Percentiles rank a stretch among this genome's conserved stretches.
Conservation (phyloP, 805 yeast species). For the Zygotorulaspora danielsina region DNA sequence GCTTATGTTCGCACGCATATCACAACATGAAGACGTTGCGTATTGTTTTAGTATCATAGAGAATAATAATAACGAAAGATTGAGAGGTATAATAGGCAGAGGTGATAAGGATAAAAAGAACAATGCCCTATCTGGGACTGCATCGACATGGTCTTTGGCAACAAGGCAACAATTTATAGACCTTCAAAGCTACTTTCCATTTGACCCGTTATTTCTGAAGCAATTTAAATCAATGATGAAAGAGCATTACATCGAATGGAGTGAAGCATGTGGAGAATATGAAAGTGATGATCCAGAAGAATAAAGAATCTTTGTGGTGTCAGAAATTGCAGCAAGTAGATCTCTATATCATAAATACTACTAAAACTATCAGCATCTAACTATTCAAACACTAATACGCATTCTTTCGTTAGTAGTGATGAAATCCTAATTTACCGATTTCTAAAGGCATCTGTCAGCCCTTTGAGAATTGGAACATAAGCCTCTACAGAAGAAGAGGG, state of each 20-base stretch:
- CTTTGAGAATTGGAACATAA: no score
- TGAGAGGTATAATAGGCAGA: slow-evolving; percentile 41
- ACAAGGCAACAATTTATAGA: slow-evolving; percentile 80
- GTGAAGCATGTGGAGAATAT: slow-evolving; percentile 60
- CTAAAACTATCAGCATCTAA: no score
- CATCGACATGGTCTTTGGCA: slow-evolving; percentile 40
- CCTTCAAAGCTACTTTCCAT: slow-evolving; percentile 93
- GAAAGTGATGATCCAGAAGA: slow-evolving; percentile 47
- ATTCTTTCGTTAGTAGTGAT: no score
- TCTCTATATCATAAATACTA: no score
- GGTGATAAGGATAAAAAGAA: slow-evolving; percentile 22
- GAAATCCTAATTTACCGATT: no score
- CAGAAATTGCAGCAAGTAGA: no score
- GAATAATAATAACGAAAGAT: slow-evolving; percentile 60
- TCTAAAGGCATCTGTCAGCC: no score
- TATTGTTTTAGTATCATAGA: slow-evolving; percentile 93
- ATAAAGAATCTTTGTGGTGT: no score
- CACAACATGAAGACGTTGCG: slow-evolving; percentile 84
- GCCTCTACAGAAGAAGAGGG: no score
- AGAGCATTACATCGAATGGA: slow-evolving; percentile 75
- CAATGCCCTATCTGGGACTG: slow-evolving; percentile 18
- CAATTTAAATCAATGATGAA: slow-evolving; percentile 52
- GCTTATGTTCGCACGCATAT: slow-evolving; percentile 84
- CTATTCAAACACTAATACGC: no score
- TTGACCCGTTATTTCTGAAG: slow-evolving; percentile 81